A percentile compares a stretch with the other conserved stretches of the same genome.
phyloP scores from a whole-genome alignment of 345 rosid genomes.

The Eucalyptus pauciflora region DNA sequence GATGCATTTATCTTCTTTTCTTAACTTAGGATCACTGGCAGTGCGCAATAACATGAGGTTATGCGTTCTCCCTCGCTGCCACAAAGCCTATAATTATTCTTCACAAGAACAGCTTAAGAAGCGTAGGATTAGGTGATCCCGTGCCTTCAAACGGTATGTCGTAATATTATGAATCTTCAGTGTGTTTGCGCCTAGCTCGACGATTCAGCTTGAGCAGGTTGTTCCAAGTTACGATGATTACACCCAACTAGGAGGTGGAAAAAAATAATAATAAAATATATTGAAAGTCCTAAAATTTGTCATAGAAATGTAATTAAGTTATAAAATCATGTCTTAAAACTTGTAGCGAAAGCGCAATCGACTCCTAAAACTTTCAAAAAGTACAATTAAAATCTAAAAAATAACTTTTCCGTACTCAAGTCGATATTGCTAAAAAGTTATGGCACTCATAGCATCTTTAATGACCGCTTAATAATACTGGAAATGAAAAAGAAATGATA shows the following conservation, averaged over 20 bases:
- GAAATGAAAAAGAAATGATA: background rate
- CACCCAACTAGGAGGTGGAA: background rate
- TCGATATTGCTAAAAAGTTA: rapidly evolving
- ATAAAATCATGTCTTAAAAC: too few relatives aligned
- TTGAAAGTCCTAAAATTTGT: rapidly evolving
- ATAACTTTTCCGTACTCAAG: background rate
- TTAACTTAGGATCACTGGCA: background rate
- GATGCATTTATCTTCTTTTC: background rate
- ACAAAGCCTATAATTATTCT: background rate
- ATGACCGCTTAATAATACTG: background rate
- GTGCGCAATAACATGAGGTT: background rate
- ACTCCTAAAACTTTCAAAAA: rapidly evolving
- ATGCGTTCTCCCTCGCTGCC: background rate
- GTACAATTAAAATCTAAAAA: too few relatives aligned
- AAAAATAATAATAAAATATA: too few relatives aligned
- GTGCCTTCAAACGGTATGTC: background rate
- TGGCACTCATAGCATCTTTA: too few relatives aligned
- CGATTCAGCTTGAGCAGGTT: background rate
- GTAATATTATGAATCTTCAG: background rate
- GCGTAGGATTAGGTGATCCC: background rate
- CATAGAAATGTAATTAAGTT: rapidly evolving
- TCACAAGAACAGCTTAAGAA: background rate
- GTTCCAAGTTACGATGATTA: background rate
- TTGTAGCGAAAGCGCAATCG: rapidly evolving
- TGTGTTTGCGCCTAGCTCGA: background rate